A percentile compares a stretch with the other conserved stretches of the same genome.
These are phyloP conservation scores for Penicillium silybi DNA, from an alignment of 495 filamentous ascomycete genomes.

Conservation along the genomic window DNA sequence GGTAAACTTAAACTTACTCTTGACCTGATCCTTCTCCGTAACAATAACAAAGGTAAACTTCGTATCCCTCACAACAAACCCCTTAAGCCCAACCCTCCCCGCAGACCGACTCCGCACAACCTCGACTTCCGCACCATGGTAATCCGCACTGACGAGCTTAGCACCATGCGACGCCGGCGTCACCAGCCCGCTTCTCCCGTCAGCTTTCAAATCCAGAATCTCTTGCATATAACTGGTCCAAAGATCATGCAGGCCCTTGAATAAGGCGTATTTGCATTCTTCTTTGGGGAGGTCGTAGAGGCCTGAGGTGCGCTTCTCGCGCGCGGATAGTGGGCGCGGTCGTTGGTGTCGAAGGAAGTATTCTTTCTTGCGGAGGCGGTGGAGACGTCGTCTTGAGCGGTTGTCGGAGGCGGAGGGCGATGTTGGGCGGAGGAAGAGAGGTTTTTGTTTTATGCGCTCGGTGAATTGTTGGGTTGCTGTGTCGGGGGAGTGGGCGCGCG, in stretches of 20 bases:
- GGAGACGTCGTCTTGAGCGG: conserved; percentile 58
- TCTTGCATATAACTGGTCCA: conserved; percentile 85
- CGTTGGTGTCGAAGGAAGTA: conserved; percentile 57
- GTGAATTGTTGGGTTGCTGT: conserved; percentile 66
- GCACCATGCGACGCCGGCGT: conserved; percentile 53
- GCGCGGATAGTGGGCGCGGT: conserved; percentile 74
- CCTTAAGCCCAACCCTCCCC: conserved; percentile 73
- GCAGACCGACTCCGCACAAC: conserved; percentile 78
- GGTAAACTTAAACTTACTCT: conserved; percentile 56
- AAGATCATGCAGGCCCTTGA: conserved; percentile 68
- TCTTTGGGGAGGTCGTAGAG: conserved; percentile 69
- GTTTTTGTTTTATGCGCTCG: conserved; percentile 77
- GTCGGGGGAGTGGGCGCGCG: conserved; percentile 67
- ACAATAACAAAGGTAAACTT: conserved; percentile 84
- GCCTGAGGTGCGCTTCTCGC: conserved; percentile 66
- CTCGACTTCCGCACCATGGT: conserved; percentile 81
- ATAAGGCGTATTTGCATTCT: conserved; percentile 69
- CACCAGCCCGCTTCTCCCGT: conserved; percentile 38
- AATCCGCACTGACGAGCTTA: conserved; percentile 78
- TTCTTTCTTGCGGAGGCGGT: conserved; percentile 52
- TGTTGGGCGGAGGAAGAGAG: conserved; percentile 72
- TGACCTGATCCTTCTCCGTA: conserved; percentile 57
- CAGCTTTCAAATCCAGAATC: conserved; percentile 50
- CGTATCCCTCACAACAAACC: conserved; percentile 85
- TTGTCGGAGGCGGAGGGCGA: conserved; percentile 59